Evolutionary conservation across 495 filamentous ascomycete species (phyloP), one percentile per base, ranked within the genome.

Genomic region (Penicillium steckii): DNA sequence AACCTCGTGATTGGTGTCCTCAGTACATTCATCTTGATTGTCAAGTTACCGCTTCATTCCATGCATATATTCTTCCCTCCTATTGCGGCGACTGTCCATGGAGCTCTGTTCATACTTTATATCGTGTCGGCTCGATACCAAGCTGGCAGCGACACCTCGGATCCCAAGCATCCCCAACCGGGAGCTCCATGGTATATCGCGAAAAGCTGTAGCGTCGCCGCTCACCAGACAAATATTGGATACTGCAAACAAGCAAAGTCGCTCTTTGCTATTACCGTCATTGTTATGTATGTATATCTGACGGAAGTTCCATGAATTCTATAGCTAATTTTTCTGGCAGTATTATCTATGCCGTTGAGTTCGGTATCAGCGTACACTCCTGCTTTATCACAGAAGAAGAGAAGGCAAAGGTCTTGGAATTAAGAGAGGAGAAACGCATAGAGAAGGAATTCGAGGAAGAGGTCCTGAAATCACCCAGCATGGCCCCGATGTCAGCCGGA

Each of bases 1-100:
- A 93, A 95, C 66, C 82, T 95, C 52, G 86, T 90, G 48, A 84
- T 95, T 61, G 82, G 88, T 43, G 85, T 96, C 53, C 68, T 95
- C 53, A 84, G 70, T 21, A 60, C 77, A 21, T 70, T 76, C 21
- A 43, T 85, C 9, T 56, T 86, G 19, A 73, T 90, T 10, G 67
- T 76, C 32, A 84, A 86, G 52, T 46, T 68, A 8, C 83, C 88
- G 25, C 73, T 86, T 46, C 86, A 83, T 71, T 75, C 89, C 54
- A 80, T 91, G 70, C 81, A 85, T 59, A 70, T 88, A 57, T 90
- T 86, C 70, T 84, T 77, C 43, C 91, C 91, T 3, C 68, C 91
- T 26, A 15, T 92, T 37, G 82, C 82, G 12, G 64, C 82, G 29
- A 13, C 84, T 45, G 54, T 87, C 61, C 84, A 89, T 64, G 49